Conservation (phyloP, 257 asterid genomes). For the Oldenlandia corymbosa region DNA sequence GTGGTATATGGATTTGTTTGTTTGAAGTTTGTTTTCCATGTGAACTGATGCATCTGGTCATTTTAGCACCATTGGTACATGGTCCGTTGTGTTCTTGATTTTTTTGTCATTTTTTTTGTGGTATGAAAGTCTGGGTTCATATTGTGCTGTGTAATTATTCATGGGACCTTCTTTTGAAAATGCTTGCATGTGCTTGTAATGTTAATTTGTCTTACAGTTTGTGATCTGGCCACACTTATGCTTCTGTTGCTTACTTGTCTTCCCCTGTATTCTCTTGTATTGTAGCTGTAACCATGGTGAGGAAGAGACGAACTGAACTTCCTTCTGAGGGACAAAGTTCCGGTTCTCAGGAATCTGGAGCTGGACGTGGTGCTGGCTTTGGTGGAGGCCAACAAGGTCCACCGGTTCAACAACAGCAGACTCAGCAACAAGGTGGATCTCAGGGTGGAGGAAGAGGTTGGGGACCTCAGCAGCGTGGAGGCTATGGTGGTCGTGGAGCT, state of each 20-base stretch:
- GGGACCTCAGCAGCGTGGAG: slow-evolving; percentile 37
- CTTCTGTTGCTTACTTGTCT: too few relatives aligned
- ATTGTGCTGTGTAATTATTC: too few relatives aligned
- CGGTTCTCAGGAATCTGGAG: slow-evolving; percentile 47
- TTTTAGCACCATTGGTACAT: not conserved
- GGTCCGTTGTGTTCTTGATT: not conserved
- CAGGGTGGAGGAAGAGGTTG: slow-evolving; percentile 40
- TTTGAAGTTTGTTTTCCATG: not conserved
- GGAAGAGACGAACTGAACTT: slow-evolving; percentile 69
- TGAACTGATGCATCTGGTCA: not conserved
- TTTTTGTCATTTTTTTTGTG: not conserved
- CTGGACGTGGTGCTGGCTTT: slow-evolving; percentile 37
- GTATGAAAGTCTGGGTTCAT: not conserved
- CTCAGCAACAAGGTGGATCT: slow-evolving; percentile 31
- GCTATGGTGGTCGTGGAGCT: slow-evolving; percentile 27
- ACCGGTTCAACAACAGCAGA: slow-evolving; percentile 38
- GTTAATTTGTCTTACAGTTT: not conserved
- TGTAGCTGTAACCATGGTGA: slow-evolving; percentile 53
- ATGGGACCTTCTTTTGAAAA: not conserved
- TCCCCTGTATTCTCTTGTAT: slow-evolving; percentile 10
- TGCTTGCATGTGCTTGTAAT: not conserved
- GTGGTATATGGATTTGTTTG: not conserved
- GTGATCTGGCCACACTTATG: too few relatives aligned
- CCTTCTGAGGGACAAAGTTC: slow-evolving; percentile 62
- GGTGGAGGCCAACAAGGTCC: slow-evolving; percentile 38